Conservation (phyloP, 2,329 filamentous ascomycete genomes). For the Sclerotinia nivalis region DNA sequence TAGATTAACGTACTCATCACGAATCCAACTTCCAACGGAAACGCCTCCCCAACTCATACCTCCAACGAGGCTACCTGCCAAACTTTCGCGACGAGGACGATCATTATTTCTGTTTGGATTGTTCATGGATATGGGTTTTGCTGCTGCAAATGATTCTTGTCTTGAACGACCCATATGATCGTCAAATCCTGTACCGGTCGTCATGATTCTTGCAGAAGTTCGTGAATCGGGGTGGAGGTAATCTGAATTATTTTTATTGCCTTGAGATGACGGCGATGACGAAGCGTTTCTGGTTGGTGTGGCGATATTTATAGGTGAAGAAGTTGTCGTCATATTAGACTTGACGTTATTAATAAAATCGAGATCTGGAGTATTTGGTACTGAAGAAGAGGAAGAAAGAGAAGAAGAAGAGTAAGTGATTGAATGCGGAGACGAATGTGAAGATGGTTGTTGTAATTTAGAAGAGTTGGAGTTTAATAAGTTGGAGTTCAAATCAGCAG, state of each 20-base stretch:
- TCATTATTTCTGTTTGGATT: constrained; percentile 62
- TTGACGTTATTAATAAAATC: constrained; percentile 7
- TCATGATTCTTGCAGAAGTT: constrained; percentile 52
- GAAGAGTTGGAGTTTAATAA: constrained; percentile 18
- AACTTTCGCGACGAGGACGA: constrained; percentile 60
- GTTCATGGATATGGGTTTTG: constrained; percentile 66
- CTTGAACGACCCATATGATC: constrained; percentile 54
- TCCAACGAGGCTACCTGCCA: constrained; percentile 67
- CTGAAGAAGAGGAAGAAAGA: neutral
- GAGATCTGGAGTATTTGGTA: neutral
- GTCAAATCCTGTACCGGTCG: constrained; percentile 52
- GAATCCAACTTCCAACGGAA: constrained; percentile 94
- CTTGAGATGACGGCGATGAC: constrained; percentile 44
- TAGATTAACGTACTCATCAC: constrained; percentile 81
- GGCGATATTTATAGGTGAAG: constrained; percentile 41
- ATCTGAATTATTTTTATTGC: constrained; percentile 31
- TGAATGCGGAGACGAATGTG: constrained; percentile 14
- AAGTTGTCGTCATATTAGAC: constrained; percentile 40
- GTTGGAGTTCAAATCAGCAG: neutral
- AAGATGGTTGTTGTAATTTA: constrained; percentile 11
- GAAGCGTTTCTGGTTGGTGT: constrained; percentile 40
- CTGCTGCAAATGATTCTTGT: constrained; percentile 65
- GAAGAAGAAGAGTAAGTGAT: neutral
- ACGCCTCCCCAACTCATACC: constrained; percentile 98
- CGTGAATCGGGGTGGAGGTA: constrained; percentile 37